Evolutionary conservation across 169 alveolate genomes (phyloP).

Genomic region (Eimeria nieschulzi): DNA sequence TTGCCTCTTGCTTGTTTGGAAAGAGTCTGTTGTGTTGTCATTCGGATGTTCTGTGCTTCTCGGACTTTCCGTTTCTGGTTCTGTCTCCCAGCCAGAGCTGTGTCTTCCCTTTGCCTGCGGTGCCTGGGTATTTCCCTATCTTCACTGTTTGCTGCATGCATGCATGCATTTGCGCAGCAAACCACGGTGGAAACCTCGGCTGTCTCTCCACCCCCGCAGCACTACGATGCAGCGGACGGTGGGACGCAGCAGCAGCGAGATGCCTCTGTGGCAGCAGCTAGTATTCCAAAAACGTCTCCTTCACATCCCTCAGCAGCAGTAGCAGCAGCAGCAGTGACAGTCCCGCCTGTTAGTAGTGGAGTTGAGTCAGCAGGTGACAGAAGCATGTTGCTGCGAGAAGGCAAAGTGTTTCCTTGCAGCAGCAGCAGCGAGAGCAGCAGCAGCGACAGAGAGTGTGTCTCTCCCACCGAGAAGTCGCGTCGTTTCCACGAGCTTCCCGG

Average conservation of each 20-base stretch:
- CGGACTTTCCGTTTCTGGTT: no score
- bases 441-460: background rate
- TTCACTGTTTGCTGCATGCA: background rate
- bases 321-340: conserved; percentile 1
- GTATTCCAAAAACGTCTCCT: no score
- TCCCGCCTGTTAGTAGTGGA: no score
- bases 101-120: no score
- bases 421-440: background rate
- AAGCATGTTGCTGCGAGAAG: no score
- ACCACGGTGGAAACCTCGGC: background rate
- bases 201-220: background rate
- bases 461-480: background rate
- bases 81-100: no score
- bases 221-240: background rate
- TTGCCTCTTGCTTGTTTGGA: no score
- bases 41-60: no score
- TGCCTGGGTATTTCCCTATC: no score
- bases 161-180: background rate
- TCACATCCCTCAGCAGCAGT: background rate
- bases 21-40: no score
- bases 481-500: background rate
- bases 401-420: background rate
- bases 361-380: no score
- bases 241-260: background rate
- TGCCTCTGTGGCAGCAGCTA: background rate